Evolutionary conservation across 2,329 filamentous ascomycete genomes (phyloP).

Genomic region (Calcarisporium arbuscula): DNA sequence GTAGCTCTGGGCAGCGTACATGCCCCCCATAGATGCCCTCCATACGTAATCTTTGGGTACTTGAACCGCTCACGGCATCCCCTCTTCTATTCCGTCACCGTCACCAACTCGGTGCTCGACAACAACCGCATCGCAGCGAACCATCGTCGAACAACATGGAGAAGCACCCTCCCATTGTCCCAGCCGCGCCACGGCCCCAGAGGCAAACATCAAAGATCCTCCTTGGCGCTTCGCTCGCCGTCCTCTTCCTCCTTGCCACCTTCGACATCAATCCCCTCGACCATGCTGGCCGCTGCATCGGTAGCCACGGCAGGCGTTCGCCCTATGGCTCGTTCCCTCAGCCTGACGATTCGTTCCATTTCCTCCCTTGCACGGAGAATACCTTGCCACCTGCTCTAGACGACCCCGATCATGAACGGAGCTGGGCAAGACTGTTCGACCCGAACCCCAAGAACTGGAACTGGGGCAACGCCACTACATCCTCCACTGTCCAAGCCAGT

Average conservation of each 20-base stretch:
- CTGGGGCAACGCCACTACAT: constrained; percentile 29
- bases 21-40: no score
- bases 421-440: constrained; percentile 36
- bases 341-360: constrained; percentile 37
- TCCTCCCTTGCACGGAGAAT: constrained; percentile 38
- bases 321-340: constrained; percentile 27
- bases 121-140: no score
- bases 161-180: no score
- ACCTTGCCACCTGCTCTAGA: constrained; percentile 35
- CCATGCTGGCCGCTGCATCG: constrained; percentile 6
- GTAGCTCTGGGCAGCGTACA: no score
- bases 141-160: no score
- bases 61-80: no score
- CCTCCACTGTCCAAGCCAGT: neutral
- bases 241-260: constrained; percentile 2
- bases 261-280: constrained; percentile 3
- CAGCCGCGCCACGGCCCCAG: neutral
- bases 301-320: constrained; percentile 5
- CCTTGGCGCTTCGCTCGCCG: no score
- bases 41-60: no score
- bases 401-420: constrained; percentile 26
- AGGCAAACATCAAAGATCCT: constrained; percentile 1
- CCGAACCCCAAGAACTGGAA: constrained; percentile 38
- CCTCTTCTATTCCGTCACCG: no score
- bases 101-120: no score